Evolutionary conservation across 352 stramenopile genomes (phyloP).

Genomic region (Globisporangium canariense): DNA sequence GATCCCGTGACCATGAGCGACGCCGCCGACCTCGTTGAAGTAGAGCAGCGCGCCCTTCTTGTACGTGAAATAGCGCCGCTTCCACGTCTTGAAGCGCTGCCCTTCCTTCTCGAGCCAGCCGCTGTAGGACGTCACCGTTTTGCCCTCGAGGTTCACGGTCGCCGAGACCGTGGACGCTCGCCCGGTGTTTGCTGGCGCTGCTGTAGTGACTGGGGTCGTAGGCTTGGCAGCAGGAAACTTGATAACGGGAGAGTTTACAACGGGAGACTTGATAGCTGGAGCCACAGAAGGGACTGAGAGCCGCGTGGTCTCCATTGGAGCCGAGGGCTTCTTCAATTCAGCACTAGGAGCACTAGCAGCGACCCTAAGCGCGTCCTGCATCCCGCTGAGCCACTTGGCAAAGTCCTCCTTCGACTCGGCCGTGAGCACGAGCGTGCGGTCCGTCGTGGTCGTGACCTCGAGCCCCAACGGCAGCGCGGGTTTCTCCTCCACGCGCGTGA

Average conservation of each 20-base stretch:
- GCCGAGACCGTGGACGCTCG: conserved; percentile 9
- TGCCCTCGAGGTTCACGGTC: conserved; percentile 22
- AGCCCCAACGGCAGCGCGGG: conserved; percentile 39
- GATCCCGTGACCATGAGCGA: conserved; percentile 55
- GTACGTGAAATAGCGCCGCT: conserved; percentile 68
- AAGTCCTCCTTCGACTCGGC: conserved; percentile 66
- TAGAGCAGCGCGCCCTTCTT: conserved; percentile 73
- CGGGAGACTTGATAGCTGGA: neutral
- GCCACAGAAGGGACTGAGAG: neutral
- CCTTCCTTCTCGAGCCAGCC: conserved; percentile 81
- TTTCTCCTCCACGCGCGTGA: conserved; percentile 34
- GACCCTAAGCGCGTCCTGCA: conserved; percentile 28
- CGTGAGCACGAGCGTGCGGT: conserved; percentile 53
- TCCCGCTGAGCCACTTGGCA: conserved; percentile 41
- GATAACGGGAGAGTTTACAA: too few species aligned
- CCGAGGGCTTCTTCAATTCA: neutral
- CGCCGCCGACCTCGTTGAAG: conserved; percentile 56
- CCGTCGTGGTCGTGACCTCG: conserved; percentile 35
- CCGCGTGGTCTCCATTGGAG: conserved; percentile 1
- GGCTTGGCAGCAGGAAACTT: neutral
- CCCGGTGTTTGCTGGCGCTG: neutral
- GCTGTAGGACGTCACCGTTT: conserved; percentile 29
- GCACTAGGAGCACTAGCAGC: conserved; percentile 21
- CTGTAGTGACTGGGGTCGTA: neutral
- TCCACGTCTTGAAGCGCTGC: conserved; percentile 75